These are phyloP conservation scores for Sugiyamaella mastotermitis DNA, from an alignment of 805 yeast species.

Conservation along the genomic window DNA sequence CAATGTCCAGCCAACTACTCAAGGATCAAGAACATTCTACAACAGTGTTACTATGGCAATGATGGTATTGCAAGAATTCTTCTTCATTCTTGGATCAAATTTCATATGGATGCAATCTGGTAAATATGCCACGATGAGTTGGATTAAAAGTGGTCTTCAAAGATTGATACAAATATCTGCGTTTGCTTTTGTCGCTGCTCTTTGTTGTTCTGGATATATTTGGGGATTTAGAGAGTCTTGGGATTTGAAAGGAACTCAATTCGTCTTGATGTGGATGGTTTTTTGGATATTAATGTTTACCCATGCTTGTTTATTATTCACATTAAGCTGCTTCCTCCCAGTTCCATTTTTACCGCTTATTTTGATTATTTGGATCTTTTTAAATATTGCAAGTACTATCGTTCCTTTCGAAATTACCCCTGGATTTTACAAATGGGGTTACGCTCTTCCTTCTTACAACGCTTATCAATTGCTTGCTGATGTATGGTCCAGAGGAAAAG, in stretches of 20 bases:
- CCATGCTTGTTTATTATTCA: constrained; percentile 3
- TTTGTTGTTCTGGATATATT: constrained; percentile 7
- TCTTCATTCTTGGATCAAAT: constrained; percentile 8
- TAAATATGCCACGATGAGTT: background rate
- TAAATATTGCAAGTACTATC: constrained; percentile 7
- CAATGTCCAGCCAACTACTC: constrained; percentile 9
- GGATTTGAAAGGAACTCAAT: constrained; percentile 12
- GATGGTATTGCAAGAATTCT: constrained; percentile 14
- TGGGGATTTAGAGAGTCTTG: constrained; percentile 15
- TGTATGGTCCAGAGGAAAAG: constrained; percentile 13
- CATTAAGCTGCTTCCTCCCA: constrained; percentile 6
- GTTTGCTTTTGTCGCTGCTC: constrained; percentile 2
- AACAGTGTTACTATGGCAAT: constrained; percentile 10
- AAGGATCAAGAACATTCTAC: constrained; percentile 9
- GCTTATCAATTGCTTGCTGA: constrained; percentile 9
- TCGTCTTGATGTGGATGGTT: constrained; percentile 12
- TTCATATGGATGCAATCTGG: background rate
- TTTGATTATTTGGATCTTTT: constrained; percentile 7
- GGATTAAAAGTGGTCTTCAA: background rate
- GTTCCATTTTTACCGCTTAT: constrained; percentile 6
- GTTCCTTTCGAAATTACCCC: constrained; percentile 9
- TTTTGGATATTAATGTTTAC: constrained; percentile 7
- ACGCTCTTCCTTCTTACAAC: constrained; percentile 13
- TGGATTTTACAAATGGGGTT: constrained; percentile 11
- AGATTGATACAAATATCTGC: constrained; percentile 3